phyloP scores from a whole-genome alignment of 2,329 filamentous ascomycete species.

The Fusarium burgessii region DNA sequence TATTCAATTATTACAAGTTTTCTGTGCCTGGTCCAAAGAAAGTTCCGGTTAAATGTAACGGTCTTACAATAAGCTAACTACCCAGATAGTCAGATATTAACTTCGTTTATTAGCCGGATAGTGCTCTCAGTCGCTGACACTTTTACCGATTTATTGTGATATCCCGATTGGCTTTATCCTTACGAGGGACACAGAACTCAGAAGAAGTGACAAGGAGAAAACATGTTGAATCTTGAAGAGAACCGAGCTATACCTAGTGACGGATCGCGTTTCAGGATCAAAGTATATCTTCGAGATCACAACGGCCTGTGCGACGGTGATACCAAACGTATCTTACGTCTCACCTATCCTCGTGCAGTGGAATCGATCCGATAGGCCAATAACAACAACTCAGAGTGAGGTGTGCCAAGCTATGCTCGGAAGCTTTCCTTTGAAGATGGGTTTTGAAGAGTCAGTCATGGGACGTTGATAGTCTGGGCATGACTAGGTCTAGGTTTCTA shows the following conservation, averaged over 20 bases:
- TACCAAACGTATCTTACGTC: not conserved
- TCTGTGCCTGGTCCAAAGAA: not conserved
- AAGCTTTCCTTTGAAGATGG: not conserved
- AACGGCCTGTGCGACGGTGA: conserved; percentile 4
- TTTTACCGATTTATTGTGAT: not conserved
- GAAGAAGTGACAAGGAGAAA: not conserved
- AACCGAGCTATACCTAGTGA: not conserved
- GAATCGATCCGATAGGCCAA: conserved; percentile 23
- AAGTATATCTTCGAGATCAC: conserved; percentile 9
- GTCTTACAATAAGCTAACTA: not conserved
- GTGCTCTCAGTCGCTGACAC: not conserved
- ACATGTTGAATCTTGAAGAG: not conserved
- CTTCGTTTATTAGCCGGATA: conserved; percentile 1
- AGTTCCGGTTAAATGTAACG: not conserved
- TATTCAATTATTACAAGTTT: not conserved
- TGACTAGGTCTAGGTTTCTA: conserved; percentile 8
- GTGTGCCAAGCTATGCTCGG: not conserved
- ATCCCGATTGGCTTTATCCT: not conserved
- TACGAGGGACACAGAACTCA: not conserved
- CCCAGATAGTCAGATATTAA: not conserved
- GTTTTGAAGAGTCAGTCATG: conserved; percentile 4
- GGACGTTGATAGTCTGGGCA: not conserved
- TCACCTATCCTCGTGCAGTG: not conserved
- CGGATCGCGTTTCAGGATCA: conserved; percentile 14
- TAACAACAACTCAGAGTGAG: not conserved